Conservation (phyloP, 176 grass and related monocot genomes). For the Avena atlantica region DNA sequence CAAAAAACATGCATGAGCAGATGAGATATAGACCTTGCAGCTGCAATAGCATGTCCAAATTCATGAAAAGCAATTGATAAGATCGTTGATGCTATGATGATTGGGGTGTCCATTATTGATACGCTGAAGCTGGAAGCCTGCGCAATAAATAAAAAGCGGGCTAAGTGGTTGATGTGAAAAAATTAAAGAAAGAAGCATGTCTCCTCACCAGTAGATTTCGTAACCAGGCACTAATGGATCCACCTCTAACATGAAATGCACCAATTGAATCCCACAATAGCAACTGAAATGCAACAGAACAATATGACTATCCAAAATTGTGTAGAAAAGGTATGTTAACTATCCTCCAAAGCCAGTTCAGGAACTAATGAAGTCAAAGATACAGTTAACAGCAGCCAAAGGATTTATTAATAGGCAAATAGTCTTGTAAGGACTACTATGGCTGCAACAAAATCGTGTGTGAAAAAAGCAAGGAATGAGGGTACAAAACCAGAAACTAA, state of each 20-base stretch:
- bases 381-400: conserved; percentile 35
- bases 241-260: conserved; percentile 44
- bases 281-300: conserved; percentile 57
- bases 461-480: conserved; percentile 9
- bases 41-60: conserved; percentile 88
- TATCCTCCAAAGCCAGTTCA: not conserved
- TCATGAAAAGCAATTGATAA: conserved; percentile 92
- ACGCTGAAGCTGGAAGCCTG: conserved; percentile 63
- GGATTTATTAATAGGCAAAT: conserved; percentile 18
- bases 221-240: conserved; percentile 52
- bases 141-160: conserved; percentile 29
- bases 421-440: conserved; percentile 23
- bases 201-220: conserved; percentile 61
- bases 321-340: conserved; percentile 1
- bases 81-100: conserved; percentile 76
- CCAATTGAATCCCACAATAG: conserved; percentile 65
- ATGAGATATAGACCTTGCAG: conserved; percentile 73
- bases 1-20: conserved; percentile 1
- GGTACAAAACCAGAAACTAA: conserved; percentile 3
- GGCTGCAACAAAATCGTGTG: conserved; percentile 14
- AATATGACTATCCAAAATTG: conserved; percentile 16
- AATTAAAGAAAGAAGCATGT: conserved; percentile 36
- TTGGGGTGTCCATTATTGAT: conserved; percentile 61
- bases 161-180: conserved; percentile 31
- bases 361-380: conserved; percentile 20